Percentiles rank a stretch among this genome's conserved stretches.
Conservation (phyloP, 1,284 basidiomycete genomes). For the Blastosporella zonata region DNA sequence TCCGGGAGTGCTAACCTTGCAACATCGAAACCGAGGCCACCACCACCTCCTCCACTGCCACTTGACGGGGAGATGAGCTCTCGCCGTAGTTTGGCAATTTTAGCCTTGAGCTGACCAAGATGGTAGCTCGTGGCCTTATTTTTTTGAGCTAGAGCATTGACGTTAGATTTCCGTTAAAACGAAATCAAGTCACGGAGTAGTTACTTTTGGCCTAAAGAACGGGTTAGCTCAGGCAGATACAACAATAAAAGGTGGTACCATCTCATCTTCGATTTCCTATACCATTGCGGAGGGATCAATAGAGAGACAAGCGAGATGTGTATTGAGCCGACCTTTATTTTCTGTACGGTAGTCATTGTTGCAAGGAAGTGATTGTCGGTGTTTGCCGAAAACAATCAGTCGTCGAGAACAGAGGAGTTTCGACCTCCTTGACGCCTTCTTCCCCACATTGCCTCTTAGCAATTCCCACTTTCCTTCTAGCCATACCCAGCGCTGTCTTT, state of each 20-base stretch:
- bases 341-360: constrained; percentile 84
- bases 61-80: constrained; percentile 85
- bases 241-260: constrained; percentile 52
- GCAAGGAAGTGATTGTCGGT: constrained; percentile 28
- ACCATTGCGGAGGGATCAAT: constrained; percentile 13
- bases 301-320: constrained; percentile 19
- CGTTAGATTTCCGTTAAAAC: constrained; percentile 18
- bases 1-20: constrained; percentile 45
- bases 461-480: constrained; percentile 14
- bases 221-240: constrained; percentile 14
- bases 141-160: constrained; percentile 72
- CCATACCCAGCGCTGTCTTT: not conserved
- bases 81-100: constrained; percentile 94
- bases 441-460: constrained; percentile 12
- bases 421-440: constrained; percentile 3
- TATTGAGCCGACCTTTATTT: constrained; percentile 77
- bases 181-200: constrained; percentile 8
- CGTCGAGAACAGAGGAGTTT: constrained; percentile 4
- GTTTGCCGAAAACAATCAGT: constrained; percentile 30
- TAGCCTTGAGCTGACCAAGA: constrained; percentile 96
- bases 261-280: constrained; percentile 95
- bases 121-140: constrained; percentile 98
- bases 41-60: constrained; percentile 79
- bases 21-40: constrained; percentile 93
- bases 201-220: constrained; percentile 51